Percentiles rank a stretch among this genome's conserved stretches.
Conservation (phyloP, 352 stramenopile species). For the Phytophthora hibernalis region DNA sequence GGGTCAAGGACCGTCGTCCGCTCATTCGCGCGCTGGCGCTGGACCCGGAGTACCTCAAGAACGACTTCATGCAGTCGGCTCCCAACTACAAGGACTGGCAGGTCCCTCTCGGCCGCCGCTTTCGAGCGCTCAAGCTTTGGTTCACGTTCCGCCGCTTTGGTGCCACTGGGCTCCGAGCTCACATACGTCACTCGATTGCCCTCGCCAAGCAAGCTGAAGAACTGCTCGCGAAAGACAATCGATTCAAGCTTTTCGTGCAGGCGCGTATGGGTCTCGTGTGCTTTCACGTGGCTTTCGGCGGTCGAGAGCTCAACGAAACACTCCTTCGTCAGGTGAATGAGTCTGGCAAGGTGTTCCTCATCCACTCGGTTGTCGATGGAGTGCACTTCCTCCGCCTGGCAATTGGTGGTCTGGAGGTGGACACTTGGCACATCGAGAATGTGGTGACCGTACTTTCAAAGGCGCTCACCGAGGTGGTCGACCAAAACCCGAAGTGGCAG, state of each 20-base stretch:
- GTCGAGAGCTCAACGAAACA: conserved; percentile 51
- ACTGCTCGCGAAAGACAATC: conserved; percentile 45
- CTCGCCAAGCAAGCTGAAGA: conserved; percentile 55
- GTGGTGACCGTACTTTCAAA: conserved; percentile 44
- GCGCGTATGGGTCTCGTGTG: conserved; percentile 68
- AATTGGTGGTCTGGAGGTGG: conserved; percentile 55
- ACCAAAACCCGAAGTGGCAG: conserved; percentile 45
- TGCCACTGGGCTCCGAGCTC: conserved; percentile 54
- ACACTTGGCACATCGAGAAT: conserved; percentile 56
- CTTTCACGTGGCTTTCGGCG: conserved; percentile 60
- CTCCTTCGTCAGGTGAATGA: conserved; percentile 67
- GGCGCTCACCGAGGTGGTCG: conserved; percentile 40
- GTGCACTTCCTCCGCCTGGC: conserved; percentile 63
- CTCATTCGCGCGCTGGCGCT: conserved; percentile 64
- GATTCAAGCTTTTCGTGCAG: conserved; percentile 62
- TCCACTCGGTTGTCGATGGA: conserved; percentile 70
- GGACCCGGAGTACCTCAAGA: conserved; percentile 77
- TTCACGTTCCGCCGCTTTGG: conserved; percentile 76
- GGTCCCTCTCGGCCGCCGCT: conserved; percentile 71
- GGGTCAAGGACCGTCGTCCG: conserved; percentile 63
- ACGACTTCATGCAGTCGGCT: conserved; percentile 63
- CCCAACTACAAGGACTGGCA: conserved; percentile 84
- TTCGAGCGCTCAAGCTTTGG: conserved; percentile 76
- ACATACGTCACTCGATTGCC: conserved; percentile 59
- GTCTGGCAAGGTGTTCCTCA: conserved; percentile 64